These are phyloP conservation scores for Colletotrichum australisinense DNA, from an alignment of 2,329 filamentous ascomycete species.

Conservation along the genomic window DNA sequence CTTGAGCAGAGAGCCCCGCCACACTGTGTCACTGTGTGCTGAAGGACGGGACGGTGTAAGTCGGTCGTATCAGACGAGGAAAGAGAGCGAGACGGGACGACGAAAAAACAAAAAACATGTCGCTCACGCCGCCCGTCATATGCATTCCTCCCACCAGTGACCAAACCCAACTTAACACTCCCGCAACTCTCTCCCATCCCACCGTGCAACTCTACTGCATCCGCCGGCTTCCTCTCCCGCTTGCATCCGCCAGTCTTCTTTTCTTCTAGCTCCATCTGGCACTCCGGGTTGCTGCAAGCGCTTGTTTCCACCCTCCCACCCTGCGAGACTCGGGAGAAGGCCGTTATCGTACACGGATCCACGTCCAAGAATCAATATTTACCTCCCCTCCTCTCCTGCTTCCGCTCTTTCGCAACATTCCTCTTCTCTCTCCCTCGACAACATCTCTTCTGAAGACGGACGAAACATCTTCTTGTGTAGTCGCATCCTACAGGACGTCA, in stretches of 20 bases:
- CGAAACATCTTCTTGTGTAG: slow-evolving; percentile 4
- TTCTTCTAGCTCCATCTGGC: slow-evolving; percentile 25
- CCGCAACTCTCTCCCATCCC: not conserved
- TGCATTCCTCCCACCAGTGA: slow-evolving; percentile 29
- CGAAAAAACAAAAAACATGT: not conserved
- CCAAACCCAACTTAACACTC: not conserved
- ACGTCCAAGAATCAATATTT: slow-evolving; percentile 28
- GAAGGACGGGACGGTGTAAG: slow-evolving; percentile 27
- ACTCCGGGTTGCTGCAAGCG: slow-evolving; percentile 30
- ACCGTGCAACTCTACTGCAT: slow-evolving; percentile 2
- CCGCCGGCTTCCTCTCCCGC: slow-evolving; percentile 21
- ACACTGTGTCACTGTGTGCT: slow-evolving; percentile 23
- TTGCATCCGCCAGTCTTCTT: slow-evolving; percentile 31
- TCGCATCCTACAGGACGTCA: slow-evolving; percentile 8
- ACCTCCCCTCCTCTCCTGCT: slow-evolving; percentile 28
- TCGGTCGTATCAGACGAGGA: slow-evolving; percentile 13
- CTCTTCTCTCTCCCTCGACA: slow-evolving; percentile 14
- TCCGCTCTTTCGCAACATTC: slow-evolving; percentile 25
- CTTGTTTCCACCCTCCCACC: slow-evolving; percentile 13
- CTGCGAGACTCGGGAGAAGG: not conserved
- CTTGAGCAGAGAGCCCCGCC: slow-evolving; percentile 1
- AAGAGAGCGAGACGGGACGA: not conserved
- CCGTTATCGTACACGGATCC: slow-evolving; percentile 35
- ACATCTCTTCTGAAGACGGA: slow-evolving; percentile 29
- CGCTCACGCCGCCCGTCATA: slow-evolving; percentile 24